A percentile compares a stretch with the other conserved stretches of the same genome.
Conservation (phyloP, 129 eudicot genomes). For the Arctium lappa region DNA sequence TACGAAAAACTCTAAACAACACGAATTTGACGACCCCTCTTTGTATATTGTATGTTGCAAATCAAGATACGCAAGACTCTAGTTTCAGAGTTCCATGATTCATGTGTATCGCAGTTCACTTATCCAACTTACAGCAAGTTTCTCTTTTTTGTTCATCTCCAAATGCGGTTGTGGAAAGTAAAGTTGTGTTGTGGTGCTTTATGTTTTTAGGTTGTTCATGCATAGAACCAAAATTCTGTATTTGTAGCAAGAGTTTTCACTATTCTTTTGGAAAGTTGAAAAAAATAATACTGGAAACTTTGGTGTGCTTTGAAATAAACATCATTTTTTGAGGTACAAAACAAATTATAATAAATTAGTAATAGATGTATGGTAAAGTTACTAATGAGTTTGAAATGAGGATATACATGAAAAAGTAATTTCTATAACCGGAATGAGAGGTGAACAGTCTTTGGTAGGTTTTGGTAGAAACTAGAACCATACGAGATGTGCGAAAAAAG, state of each 20-base stretch:
- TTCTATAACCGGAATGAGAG: neutral
- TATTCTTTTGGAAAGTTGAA: neutral
- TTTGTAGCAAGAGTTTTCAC: neutral
- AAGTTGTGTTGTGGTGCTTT: neutral
- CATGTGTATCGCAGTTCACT: neutral
- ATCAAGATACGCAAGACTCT: neutral
- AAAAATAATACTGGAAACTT: neutral
- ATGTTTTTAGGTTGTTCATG: neutral
- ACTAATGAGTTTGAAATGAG: neutral
- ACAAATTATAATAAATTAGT: neutral
- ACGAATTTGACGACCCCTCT: neutral
- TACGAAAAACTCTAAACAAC: neutral
- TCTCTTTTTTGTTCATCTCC: neutral
- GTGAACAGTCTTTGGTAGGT: neutral
- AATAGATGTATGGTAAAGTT: neutral
- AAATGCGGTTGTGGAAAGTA: neutral
- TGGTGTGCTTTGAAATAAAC: neutral
- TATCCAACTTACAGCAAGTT: neutral
- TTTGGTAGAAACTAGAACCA: neutral
- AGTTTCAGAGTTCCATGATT: neutral
- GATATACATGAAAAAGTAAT: neutral
- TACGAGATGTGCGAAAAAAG: neutral
- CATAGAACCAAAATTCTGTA: neutral
- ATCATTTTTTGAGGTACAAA: neutral
- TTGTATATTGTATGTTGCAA: neutral